Base-by-base conservation (phyloP, 345 rosid species). In the Crucihimalaya himalaica region DNA sequence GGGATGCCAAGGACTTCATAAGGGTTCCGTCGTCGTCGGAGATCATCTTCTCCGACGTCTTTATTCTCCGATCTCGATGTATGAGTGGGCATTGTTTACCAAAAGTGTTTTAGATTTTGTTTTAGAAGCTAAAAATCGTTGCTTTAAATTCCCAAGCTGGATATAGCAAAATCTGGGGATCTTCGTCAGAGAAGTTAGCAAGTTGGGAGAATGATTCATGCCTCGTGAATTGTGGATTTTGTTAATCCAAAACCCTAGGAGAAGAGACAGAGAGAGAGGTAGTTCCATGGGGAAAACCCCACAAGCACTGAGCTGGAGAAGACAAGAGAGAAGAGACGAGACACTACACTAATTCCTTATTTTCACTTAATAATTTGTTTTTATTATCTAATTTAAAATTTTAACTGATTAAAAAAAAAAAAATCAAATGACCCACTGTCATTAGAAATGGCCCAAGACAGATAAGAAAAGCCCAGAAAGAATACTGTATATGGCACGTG, bases 1-100 rank as follows among this genome's bases (percentile, higher is more conserved):
- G 91, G 79, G 77, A 95, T 83, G 39, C 87, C 88, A 29, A 95
- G 97, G 6, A 90, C 92, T 75, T 90, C 96, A 69, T 92, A 95
- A 0, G 97, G 97, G 72, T 92, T 96, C 32, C 97, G 81, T 70
- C 93, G 81, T 70, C 93, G 83, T 63, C 93, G 83, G 82, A 81
- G 85, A 11, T 71, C 76, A 77, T 85, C 86, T 85, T 83, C 82
- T 40, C 78, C 82, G 37, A 78, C 84, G 50, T 87, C 88, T 57
- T 80, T 79, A 60, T 77, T 84, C 81, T 83, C 97, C 81, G 90
- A 82, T 77, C 70, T 80, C 54, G 90, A 80, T 70, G 80, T 61
- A 29, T 76, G 84, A 53, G 83, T 63, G n/a, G 84, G 79, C 93
- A 88, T 88, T 66, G 23, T 74, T 69, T 25, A 76, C 11, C 0